phyloP scores from a whole-genome alignment of 1,284 basidiomycete species.

The Boletellus deceptivus region DNA sequence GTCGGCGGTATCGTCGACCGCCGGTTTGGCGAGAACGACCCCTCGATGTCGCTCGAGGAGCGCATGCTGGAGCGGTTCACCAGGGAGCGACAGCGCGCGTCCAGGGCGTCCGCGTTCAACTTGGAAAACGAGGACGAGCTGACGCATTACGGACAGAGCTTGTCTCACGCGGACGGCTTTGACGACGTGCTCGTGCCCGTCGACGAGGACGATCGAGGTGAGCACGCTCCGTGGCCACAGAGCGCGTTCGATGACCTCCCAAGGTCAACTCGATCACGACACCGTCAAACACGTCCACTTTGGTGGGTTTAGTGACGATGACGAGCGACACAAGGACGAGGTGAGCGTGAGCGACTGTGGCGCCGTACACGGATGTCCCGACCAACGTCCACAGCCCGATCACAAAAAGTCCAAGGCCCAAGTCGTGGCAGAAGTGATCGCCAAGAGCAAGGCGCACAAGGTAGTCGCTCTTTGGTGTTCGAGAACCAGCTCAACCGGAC shows the following conservation, averaged over 20 bases:
- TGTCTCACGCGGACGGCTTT: constrained; percentile 86
- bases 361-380: not conserved
- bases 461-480: constrained; percentile 38
- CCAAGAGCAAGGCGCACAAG: constrained; percentile 96
- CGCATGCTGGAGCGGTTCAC: constrained; percentile 98
- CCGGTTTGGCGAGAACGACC: constrained; percentile 95
- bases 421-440: constrained; percentile 97
- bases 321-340: constrained; percentile 54
- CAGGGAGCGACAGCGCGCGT: constrained; percentile 77
- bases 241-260: constrained; percentile 8
- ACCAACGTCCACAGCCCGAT: constrained; percentile 52
- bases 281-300: constrained; percentile 76
- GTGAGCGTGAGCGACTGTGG: constrained; percentile 21
- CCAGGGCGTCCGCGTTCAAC: constrained; percentile 85
- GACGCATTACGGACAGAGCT: constrained; percentile 90
- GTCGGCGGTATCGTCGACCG: constrained; percentile 91
- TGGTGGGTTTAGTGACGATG: constrained; percentile 84
- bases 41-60: constrained; percentile 89
- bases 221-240: constrained; percentile 17
- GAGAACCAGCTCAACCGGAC: constrained; percentile 1
- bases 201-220: constrained; percentile 58
- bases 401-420: constrained; percentile 92
- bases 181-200: constrained; percentile 73
- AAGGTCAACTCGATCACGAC: constrained; percentile 64
- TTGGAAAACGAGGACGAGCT: constrained; percentile 88